Evolutionary conservation across 1,284 basidiomycete species (phyloP).

Genomic region (Cerioporus squamosus): DNA sequence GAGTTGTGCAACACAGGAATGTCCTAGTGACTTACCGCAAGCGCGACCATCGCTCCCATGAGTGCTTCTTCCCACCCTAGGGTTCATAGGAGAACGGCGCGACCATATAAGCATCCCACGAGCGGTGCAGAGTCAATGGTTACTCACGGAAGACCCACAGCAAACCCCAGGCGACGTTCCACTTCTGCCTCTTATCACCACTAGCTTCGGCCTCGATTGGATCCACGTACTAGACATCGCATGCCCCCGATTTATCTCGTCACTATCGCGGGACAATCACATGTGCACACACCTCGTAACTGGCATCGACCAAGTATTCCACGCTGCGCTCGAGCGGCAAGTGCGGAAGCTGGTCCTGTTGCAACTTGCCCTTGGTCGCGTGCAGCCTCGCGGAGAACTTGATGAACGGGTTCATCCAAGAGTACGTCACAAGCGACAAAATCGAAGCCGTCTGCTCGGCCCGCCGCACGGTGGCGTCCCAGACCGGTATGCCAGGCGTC

Average conservation of each 20-base stretch:
- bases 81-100: not conserved
- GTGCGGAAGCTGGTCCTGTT: constrained; percentile 38
- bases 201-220: constrained; percentile 13
- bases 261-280: not conserved
- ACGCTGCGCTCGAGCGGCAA: constrained; percentile 48
- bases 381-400: constrained; percentile 8
- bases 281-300: constrained; percentile 21
- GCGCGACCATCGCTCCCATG: constrained; percentile 3
- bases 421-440: constrained; percentile 57
- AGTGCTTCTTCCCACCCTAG: not conserved
- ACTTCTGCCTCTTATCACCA: constrained; percentile 6
- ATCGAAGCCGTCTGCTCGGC: constrained; percentile 69
- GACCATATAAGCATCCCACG: not conserved
- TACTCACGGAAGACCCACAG: constrained; percentile 28
- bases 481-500: constrained; percentile 38
- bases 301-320: constrained; percentile 36
- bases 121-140: not conserved
- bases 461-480: constrained; percentile 43
- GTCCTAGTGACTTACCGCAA: not conserved
- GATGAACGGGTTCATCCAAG: constrained; percentile 48
- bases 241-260: constrained; percentile 18
- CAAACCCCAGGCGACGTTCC: constrained; percentile 35
- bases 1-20: not conserved
- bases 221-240: constrained; percentile 16
- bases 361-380: constrained; percentile 3